Evolutionary conservation across 768 basidiomycete species (phyloP).

Genomic region (Mycena epipterygia): DNA sequence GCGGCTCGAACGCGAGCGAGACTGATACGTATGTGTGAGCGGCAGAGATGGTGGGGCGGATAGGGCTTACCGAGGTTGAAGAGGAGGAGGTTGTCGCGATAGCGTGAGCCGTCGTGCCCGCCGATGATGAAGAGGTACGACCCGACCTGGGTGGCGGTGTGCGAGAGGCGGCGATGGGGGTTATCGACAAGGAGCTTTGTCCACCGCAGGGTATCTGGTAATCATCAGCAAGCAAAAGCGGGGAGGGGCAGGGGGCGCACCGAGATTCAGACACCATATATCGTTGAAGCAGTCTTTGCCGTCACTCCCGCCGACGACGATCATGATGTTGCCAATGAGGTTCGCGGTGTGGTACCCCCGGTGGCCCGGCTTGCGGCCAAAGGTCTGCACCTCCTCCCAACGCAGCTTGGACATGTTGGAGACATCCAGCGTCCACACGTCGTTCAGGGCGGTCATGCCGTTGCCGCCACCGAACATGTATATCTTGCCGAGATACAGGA

Average conservation of each 20-base stretch:
- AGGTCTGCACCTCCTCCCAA: conserved; percentile 73
- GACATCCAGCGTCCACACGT: conserved; percentile 90
- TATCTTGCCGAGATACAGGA: conserved; percentile 77
- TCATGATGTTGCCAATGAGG: conserved; percentile 86
- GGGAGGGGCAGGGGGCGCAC: conserved; percentile 58
- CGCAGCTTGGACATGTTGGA: conserved; percentile 54
- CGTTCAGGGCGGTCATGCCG: conserved; percentile 89
- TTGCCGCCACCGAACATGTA: conserved; percentile 97
- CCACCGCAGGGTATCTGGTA: conserved; percentile 60
- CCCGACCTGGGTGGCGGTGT: conserved; percentile 91
- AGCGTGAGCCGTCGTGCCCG: conserved; percentile 87
- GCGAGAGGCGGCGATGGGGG: conserved; percentile 71
- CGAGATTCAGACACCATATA: conserved; percentile 88
- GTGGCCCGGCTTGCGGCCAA: conserved; percentile 68
- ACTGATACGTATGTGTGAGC: conserved; percentile 59
- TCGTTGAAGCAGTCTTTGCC: conserved; percentile 91
- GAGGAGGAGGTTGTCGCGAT: conserved; percentile 79
- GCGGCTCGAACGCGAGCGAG: conserved; percentile 85
- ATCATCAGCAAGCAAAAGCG: background rate
- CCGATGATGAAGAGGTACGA: conserved; percentile 92
- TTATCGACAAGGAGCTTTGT: conserved; percentile 58
- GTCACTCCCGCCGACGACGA: conserved; percentile 93
- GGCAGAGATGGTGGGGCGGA: background rate
- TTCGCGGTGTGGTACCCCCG: conserved; percentile 95
- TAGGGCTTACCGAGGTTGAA: conserved; percentile 84